Conservation (phyloP, 1,139 yeast genomes). For the Debaryomyces udenii region DNA sequence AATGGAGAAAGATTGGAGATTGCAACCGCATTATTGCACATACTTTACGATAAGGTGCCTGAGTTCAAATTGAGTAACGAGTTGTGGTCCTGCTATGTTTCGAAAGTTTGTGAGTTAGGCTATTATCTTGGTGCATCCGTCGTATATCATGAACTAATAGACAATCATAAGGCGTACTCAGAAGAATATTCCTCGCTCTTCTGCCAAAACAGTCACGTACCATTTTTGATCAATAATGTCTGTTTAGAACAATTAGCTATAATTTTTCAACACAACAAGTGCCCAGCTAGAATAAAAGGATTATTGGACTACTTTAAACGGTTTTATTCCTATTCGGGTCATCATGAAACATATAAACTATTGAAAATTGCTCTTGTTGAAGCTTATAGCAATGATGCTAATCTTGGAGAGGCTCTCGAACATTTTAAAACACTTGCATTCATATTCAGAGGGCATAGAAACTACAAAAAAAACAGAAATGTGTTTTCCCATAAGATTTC, state of each 20-base stretch:
- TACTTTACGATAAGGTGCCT: slow-evolving; percentile 17
- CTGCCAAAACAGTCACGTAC: slow-evolving; percentile 21
- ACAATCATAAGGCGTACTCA: slow-evolving; percentile 24
- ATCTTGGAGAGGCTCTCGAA: slow-evolving; percentile 27
- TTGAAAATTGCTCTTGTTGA: slow-evolving; percentile 36
- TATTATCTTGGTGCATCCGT: slow-evolving; percentile 39
- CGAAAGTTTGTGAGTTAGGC: slow-evolving; percentile 27
- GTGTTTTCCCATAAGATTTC: slow-evolving; percentile 15
- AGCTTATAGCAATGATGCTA: slow-evolving; percentile 28
- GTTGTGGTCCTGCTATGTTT: slow-evolving; percentile 35
- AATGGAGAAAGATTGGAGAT: slow-evolving; percentile 21
- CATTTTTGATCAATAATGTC: slow-evolving; percentile 36
- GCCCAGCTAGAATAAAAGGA: slow-evolving; percentile 33
- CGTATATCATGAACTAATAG: slow-evolving; percentile 41
- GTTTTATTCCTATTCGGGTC: slow-evolving; percentile 41
- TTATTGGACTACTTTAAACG: slow-evolving; percentile 39
- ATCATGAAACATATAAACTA: slow-evolving; percentile 29
- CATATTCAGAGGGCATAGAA: slow-evolving; percentile 18
- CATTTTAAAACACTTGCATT: slow-evolving; percentile 29
- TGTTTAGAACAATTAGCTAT: slow-evolving; percentile 29
- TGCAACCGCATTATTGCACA: slow-evolving; percentile 30
- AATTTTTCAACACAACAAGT: slow-evolving; percentile 33
- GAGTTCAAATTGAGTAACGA: slow-evolving; percentile 34
- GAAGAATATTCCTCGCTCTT: slow-evolving; percentile 18
- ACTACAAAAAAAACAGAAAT: slow-evolving; percentile 8